Evolutionary conservation across 2,329 filamentous ascomycete genomes (phyloP).

Genomic region (Diaporthe sp.): DNA sequence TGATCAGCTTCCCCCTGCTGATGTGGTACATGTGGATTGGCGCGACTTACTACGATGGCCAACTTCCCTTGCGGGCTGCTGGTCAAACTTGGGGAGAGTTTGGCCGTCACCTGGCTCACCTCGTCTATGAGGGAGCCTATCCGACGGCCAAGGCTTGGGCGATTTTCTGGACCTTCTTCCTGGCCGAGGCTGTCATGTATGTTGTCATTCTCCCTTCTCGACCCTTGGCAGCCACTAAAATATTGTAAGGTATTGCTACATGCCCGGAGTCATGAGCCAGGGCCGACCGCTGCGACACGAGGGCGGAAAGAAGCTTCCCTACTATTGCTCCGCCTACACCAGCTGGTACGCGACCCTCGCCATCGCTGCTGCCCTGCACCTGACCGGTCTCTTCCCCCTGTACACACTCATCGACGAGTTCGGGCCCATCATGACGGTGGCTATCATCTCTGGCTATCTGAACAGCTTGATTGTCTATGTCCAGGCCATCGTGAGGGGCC

Average conservation of each 20-base stretch:
- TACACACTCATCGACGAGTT: constrained; percentile 97
- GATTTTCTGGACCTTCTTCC: constrained; percentile 95
- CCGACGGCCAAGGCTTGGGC: constrained; percentile 86
- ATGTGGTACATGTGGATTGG: constrained; percentile 99
- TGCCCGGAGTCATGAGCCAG: constrained; percentile 89
- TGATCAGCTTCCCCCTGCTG: constrained; percentile 89
- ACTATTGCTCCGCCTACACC: constrained; percentile 93
- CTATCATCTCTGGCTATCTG: constrained; percentile 91
- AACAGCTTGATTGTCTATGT: constrained; percentile 88
- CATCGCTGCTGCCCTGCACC: constrained; percentile 80
- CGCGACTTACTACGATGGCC: constrained; percentile 90
- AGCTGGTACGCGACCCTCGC: constrained; percentile 90
- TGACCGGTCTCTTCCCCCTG: constrained; percentile 86
- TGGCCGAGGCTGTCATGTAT: constrained; percentile 88
- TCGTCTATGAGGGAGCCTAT: constrained; percentile 88
- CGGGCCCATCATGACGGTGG: constrained; percentile 90
- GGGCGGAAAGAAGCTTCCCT: constrained; percentile 87
- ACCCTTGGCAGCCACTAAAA: neutral
- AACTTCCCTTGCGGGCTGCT: constrained; percentile 76
- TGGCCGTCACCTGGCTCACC: constrained; percentile 74
- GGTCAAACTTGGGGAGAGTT: constrained; percentile 81
- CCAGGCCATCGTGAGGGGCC: constrained; percentile 84
- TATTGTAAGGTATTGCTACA: constrained; percentile 53
- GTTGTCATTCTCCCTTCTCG: constrained; percentile 55
- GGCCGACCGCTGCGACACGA: constrained; percentile 90